These are phyloP conservation scores for Apiospora sp. DNA, from an alignment of 2,329 filamentous ascomycete genomes.

Conservation along the genomic window DNA sequence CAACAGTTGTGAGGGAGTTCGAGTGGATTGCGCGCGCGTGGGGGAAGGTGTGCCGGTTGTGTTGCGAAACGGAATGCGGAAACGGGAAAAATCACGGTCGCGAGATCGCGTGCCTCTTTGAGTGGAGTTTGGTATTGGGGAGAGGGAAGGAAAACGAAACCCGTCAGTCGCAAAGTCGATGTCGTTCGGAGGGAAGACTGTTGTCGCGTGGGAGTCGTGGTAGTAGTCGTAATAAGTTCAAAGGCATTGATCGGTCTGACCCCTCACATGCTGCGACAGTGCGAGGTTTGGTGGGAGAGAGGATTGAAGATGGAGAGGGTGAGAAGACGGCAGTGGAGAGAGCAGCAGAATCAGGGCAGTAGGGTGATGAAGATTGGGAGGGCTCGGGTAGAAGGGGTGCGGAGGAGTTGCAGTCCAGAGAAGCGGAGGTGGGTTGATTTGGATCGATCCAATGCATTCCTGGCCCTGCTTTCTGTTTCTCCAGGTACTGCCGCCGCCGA, in stretches of 20 bases:
- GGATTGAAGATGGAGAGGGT: constrained; percentile 9
- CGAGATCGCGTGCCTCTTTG: constrained; percentile 16
- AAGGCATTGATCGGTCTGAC: constrained; percentile 14
- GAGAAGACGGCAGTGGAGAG: not conserved
- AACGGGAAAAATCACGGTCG: constrained; percentile 21
- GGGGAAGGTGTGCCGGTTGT: not conserved
- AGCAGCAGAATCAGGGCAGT: not conserved
- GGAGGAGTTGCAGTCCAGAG: constrained; percentile 1
- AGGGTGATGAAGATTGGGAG: constrained; percentile 4
- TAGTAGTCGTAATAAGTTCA: not conserved
- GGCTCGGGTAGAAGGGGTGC: constrained; percentile 18
- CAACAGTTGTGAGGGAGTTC: not conserved
- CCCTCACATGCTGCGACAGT: constrained; percentile 1
- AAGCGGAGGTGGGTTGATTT: constrained; percentile 12
- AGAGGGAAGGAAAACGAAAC: not conserved
- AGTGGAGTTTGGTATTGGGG: constrained; percentile 14
- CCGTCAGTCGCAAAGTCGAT: constrained; percentile 10
- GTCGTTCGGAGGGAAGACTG: not conserved
- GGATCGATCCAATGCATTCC: not conserved
- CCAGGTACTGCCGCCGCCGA: not conserved
- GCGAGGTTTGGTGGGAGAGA: not conserved
- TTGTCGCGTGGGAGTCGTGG: not conserved
- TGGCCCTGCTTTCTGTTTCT: not conserved
- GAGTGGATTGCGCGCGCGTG: constrained; percentile 15
- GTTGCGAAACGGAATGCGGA: not conserved